A percentile compares a stretch with the other conserved stretches of the same genome.
These are phyloP conservation scores for Guyanaporus albipodus DNA, from an alignment of 768 basidiomycete species.

Conservation along the genomic window DNA sequence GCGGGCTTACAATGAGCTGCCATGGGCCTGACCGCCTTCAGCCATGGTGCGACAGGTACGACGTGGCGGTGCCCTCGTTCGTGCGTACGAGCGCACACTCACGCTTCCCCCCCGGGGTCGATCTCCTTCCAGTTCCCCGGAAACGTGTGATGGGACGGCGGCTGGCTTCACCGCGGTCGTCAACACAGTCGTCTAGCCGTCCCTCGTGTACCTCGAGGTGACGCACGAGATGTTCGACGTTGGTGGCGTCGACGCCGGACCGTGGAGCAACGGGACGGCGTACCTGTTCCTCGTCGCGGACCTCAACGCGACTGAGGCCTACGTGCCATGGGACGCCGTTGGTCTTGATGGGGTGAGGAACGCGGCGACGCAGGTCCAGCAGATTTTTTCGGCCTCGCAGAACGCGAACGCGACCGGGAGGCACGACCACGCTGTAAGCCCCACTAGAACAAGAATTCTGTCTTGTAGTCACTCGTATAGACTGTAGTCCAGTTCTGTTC, in stretches of 20 bases:
- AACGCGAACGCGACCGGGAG: constrained; percentile 21
- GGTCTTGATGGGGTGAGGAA: constrained; percentile 17
- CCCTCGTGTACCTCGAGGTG: constrained; percentile 13
- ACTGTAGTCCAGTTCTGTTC: too few relatives aligned
- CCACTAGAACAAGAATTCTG: too few relatives aligned
- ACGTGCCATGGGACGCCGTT: constrained; percentile 17
- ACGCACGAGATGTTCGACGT: constrained; percentile 8
- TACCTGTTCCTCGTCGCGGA: constrained; percentile 24
- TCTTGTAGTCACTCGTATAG: too few relatives aligned
- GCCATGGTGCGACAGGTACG: constrained; percentile 25
- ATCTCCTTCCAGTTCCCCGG: constrained; percentile 28
- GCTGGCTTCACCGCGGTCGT: constrained; percentile 2
- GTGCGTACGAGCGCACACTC: neutral
- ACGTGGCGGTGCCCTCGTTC: neutral
- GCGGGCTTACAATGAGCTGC: constrained; percentile 27
- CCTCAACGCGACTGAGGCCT: neutral
- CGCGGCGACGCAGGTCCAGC: constrained; percentile 16
- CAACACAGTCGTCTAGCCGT: constrained; percentile 14
- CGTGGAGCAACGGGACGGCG: constrained; percentile 21
- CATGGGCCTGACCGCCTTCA: constrained; percentile 24
- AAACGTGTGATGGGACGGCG: constrained; percentile 16
- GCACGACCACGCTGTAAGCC: too few relatives aligned
- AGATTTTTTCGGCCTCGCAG: constrained; percentile 9
- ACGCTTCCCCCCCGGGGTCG: constrained; percentile 15
- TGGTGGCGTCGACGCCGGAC: constrained; percentile 21